Conservation (phyloP, 129 eudicot genomes). For the Silybum marianum region DNA sequence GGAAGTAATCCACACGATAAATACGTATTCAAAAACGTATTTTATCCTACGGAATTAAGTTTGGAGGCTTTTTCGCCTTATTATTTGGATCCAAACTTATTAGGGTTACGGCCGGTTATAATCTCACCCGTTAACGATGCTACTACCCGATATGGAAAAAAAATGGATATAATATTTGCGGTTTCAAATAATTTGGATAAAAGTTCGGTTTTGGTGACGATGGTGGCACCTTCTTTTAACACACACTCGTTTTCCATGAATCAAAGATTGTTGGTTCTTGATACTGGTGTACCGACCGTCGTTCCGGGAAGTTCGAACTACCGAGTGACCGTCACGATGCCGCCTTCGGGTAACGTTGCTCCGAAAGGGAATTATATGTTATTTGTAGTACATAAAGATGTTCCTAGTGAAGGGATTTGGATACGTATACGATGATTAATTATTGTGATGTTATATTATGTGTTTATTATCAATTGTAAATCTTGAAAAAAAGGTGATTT, state of each 20-base stretch:
- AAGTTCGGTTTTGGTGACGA: slow-evolving; percentile 46
- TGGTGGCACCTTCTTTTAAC: slow-evolving; percentile 66
- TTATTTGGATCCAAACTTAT: slow-evolving; percentile 37
- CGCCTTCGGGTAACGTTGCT: slow-evolving; percentile 50
- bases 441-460: not conserved
- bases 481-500: not conserved
- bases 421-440: slow-evolving; percentile 34
- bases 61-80: slow-evolving; percentile 73
- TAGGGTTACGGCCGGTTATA: slow-evolving; percentile 49
- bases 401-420: slow-evolving; percentile 83
- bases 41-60: slow-evolving; percentile 64
- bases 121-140: slow-evolving; percentile 30
- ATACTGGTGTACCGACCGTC: slow-evolving; percentile 1
- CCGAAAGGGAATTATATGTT: slow-evolving; percentile 60
- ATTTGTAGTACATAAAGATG: slow-evolving; percentile 60
- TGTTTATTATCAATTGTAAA: not conserved
- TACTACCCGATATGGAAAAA: slow-evolving; percentile 28
- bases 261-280: slow-evolving; percentile 61
- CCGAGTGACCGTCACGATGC: slow-evolving; percentile 38
- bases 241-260: slow-evolving; percentile 73
- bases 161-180: slow-evolving; percentile 34
- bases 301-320: slow-evolving; percentile 32
- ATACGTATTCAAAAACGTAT: slow-evolving; percentile 46
- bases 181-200: slow-evolving; percentile 32
- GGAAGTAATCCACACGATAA: slow-evolving; percentile 64